A percentile compares a stretch with the other conserved stretches of the same genome.
phyloP scores from a whole-genome alignment of 73 alveolate genomes.

The Tetrahymena elliotti region DNA sequence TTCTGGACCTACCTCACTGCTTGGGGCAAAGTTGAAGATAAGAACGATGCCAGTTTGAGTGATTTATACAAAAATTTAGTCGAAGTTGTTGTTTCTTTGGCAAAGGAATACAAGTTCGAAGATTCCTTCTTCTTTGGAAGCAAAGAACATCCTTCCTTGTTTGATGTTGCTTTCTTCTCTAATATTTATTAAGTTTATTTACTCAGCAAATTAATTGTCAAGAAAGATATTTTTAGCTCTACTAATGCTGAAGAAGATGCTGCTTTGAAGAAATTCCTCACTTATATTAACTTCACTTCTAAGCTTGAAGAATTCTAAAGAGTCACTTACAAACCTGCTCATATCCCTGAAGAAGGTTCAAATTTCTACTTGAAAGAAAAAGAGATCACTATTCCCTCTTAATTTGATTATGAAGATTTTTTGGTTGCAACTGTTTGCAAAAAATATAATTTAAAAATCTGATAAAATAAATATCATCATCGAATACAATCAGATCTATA shows the following conservation, averaged over 20 bases:
- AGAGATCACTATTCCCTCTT: background rate
- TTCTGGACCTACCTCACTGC: background rate
- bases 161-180: background rate
- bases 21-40: background rate
- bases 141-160: background rate
- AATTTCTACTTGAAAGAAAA: background rate
- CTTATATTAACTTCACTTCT: background rate
- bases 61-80: background rate
- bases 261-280: background rate
- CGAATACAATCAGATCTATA: background rate
- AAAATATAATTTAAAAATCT: background rate
- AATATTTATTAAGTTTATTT: background rate
- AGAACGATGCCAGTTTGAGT: background rate
- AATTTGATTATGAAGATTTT: background rate
- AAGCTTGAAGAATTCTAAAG: background rate
- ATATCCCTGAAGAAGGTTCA: background rate
- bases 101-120: background rate
- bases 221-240: background rate
- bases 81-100: background rate
- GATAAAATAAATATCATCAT: background rate
- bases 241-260: background rate
- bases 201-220: background rate
- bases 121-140: background rate
- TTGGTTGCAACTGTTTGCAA: background rate
- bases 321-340: background rate